Evolutionary conservation across 768 basidiomycete species (phyloP).

Genomic region (Podaxis rugospora): DNA sequence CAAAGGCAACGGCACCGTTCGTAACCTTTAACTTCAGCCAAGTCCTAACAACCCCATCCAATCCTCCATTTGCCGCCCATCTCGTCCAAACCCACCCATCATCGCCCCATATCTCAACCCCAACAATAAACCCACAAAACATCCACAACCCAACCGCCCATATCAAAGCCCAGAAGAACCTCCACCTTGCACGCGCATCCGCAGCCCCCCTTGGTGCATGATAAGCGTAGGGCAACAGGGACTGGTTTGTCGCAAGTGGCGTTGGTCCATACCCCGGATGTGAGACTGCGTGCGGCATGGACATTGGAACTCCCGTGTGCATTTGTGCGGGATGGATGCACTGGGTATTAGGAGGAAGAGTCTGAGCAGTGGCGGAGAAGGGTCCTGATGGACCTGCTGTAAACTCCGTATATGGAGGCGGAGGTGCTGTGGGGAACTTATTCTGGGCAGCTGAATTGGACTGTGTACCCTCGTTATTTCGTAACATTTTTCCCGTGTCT

Average conservation of each 20-base stretch:
- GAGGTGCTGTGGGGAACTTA: slow-evolving; percentile 4
- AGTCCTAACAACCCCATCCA: not conserved
- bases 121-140: slow-evolving; percentile 22
- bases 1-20: not conserved
- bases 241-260: slow-evolving; percentile 30
- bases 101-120: slow-evolving; percentile 22
- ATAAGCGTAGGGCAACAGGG: slow-evolving; percentile 33
- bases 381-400: not conserved
- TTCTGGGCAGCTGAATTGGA: not conserved
- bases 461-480: not conserved
- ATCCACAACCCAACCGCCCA: slow-evolving; percentile 26
- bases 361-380: not conserved
- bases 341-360: not conserved
- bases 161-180: slow-evolving; percentile 30
- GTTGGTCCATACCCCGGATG: slow-evolving; percentile 32
- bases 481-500: not conserved
- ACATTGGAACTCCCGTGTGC: not conserved
- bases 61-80: not conserved
- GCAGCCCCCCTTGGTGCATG: slow-evolving; percentile 30
- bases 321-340: not conserved
- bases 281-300: not conserved
- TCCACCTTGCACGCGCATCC: slow-evolving; percentile 31
- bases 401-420: slow-evolving; percentile 17
- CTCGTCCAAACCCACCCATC: slow-evolving; percentile 11
- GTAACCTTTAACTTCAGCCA: slow-evolving; percentile 4